Base-by-base conservation (phyloP, 2,329 filamentous ascomycete genomes). In the Colletotrichum lini region DNA sequence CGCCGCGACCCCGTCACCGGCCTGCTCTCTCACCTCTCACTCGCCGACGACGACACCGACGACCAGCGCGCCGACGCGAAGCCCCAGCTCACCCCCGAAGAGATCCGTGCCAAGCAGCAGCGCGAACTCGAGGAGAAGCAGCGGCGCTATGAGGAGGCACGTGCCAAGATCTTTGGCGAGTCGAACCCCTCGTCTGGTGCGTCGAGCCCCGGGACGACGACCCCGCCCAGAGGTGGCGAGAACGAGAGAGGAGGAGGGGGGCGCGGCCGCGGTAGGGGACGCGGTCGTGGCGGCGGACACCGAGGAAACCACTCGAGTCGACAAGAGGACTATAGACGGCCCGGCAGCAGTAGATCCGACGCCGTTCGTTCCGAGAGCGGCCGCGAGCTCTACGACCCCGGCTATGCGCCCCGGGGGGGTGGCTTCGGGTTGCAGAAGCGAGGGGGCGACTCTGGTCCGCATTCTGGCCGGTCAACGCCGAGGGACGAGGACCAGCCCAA, bases 91-190 rank as follows among this genome's bases (percentile, higher is more conserved):
- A 93, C 90, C 0, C 89, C 92, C 4, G 93, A 96, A 76, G 93
- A 98, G 83, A 89, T 95, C 44, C 91, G 93, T 73, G 89, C 91
- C 30, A 93, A 93, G 78, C 93, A 95, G 64, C 90, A 94, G 79
- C 88, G 89, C 59, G 94, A 97, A 76, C 89, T 91, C 12, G 95
- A 97, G 78, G 95, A 97, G 83, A 98, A 96, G 84, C 93, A 97
- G 84, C 91, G 91, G 67, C 93, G 93, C 72, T 98, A 98, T 79
- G 93, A 97, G 72, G 95, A 98, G 83, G 94, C 92, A 7, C 89
- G 96, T 40, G 94, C 96, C 76, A 93, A 95, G 79, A 92, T 98
- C 66, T 96, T 98, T 80, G 95, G 95, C 23, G 90, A 89, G 44
- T 83, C 84, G 12, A 84, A 81, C 44, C 81, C 84, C 12, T 84